phyloP scores from a whole-genome alignment of 2,329 filamentous ascomycete species.

The Aspergillus intermedius region DNA sequence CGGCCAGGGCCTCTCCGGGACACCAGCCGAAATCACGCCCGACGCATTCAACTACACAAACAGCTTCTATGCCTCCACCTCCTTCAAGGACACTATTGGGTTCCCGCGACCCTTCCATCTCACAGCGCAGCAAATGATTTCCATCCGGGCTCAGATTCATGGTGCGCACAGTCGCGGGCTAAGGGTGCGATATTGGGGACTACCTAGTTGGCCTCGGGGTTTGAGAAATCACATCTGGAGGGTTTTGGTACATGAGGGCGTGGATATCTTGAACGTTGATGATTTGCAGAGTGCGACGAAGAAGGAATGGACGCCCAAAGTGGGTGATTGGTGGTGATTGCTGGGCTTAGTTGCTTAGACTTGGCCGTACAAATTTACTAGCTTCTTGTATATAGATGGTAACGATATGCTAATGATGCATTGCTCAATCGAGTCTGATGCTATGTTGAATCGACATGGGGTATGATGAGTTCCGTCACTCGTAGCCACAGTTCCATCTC shows the following conservation, averaged over 20 bases:
- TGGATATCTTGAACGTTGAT: constrained; percentile 54
- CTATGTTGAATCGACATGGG: too few species aligned
- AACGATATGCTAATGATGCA: too few species aligned
- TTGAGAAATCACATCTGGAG: constrained; percentile 51
- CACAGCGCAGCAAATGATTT: constrained; percentile 38
- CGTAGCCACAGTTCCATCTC: too few species aligned
- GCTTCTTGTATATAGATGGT: neutral
- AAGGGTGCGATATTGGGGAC: constrained; percentile 52
- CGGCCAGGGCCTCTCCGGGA: constrained; percentile 44
- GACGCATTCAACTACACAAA: constrained; percentile 45
- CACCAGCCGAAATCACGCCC: constrained; percentile 28
- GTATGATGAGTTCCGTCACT: too few species aligned
- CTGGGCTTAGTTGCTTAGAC: neutral
- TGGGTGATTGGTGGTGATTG: constrained; percentile 30
- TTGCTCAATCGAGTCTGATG: too few species aligned
- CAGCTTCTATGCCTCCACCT: constrained; percentile 53
- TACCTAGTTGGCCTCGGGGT: constrained; percentile 50
- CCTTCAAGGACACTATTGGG: constrained; percentile 46
- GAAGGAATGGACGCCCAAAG: constrained; percentile 40
- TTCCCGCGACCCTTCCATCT: constrained; percentile 46
- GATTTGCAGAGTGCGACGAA: constrained; percentile 46
- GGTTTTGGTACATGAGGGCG: constrained; percentile 48
- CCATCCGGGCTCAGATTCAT: constrained; percentile 47
- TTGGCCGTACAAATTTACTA: neutral
- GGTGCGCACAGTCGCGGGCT: constrained; percentile 48